These are phyloP conservation scores for Phialophora expanda DNA, from an alignment of 2,329 filamentous ascomycete species.

Conservation along the genomic window DNA sequence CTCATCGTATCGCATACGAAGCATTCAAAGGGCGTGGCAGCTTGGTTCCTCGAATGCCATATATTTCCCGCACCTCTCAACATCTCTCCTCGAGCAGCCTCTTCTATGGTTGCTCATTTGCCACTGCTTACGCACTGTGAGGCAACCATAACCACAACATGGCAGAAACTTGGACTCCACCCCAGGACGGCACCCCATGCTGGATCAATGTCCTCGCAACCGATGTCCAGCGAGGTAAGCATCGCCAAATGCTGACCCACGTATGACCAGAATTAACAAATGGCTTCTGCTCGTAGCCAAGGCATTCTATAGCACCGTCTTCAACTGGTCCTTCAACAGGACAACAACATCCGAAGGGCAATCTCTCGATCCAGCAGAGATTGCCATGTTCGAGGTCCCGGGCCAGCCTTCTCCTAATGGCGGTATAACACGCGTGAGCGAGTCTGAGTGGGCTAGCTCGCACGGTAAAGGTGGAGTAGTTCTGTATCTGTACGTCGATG, in stretches of 20 bases:
- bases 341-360: constrained; percentile 10
- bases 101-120: background rate
- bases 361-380: constrained; percentile 26
- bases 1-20: constrained; percentile 18
- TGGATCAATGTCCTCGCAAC: constrained; percentile 40
- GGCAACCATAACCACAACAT: constrained; percentile 7
- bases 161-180: constrained; percentile 34
- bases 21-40: background rate
- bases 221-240: constrained; percentile 36
- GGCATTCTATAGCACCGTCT: constrained; percentile 38
- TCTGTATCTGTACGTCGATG: constrained; percentile 38
- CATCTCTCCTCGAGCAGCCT: background rate
- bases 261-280: background rate
- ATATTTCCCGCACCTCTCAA: background rate
- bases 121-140: background rate
- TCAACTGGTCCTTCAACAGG: constrained; percentile 37
- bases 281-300: constrained; percentile 28
- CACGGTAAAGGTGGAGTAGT: constrained; percentile 29
- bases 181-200: constrained; percentile 36
- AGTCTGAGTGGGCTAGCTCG: constrained; percentile 22
- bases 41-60: background rate
- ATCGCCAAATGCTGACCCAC: background rate
- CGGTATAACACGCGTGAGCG: constrained; percentile 35
- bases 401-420: constrained; percentile 31
- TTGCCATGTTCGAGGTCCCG: constrained; percentile 37